A percentile compares a stretch with the other conserved stretches of the same genome.
Evolutionary conservation across 192 early-diverging fungal species (phyloP).

Genomic region (Powellomyces hirtus): DNA sequence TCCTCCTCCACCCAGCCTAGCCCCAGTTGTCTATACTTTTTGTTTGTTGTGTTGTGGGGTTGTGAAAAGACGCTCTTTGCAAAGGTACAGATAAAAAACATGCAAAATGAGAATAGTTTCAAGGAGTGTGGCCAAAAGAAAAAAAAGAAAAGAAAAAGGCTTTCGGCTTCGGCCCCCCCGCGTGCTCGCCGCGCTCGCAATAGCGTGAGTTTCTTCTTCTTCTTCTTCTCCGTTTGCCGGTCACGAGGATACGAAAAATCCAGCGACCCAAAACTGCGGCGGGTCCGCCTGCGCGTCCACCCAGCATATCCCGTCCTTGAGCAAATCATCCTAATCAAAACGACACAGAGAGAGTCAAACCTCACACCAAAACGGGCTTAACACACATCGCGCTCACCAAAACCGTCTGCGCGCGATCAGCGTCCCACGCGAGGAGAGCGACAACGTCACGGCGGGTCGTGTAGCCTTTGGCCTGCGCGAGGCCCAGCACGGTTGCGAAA

Average conservation of each 20-base stretch:
- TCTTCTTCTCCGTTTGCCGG: background rate
- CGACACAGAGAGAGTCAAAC: background rate
- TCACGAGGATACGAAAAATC: constrained; percentile 29
- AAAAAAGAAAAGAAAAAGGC: no score
- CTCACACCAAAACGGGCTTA: background rate
- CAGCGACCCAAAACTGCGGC: constrained; percentile 41
- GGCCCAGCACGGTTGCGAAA: constrained; percentile 61
- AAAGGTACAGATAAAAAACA: no score
- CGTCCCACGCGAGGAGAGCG: constrained; percentile 54
- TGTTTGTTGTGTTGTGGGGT: no score
- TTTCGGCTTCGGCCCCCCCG: no score
- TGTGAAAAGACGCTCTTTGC: no score
- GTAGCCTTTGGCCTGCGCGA: constrained; percentile 63
- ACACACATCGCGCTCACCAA: constrained; percentile 49
- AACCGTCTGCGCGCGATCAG: constrained; percentile 48
- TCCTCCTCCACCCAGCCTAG: no score
- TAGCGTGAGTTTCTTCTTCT: no score
- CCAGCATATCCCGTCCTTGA: constrained; percentile 77
- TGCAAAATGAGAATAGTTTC: no score
- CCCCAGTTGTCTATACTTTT: no score
- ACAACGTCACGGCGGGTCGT: constrained; percentile 41
- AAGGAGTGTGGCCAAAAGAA: no score
- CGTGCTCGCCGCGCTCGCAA: no score
- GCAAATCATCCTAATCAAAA: constrained; percentile 59
- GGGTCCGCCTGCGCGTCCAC: constrained; percentile 61